Evolutionary conservation across 2,329 filamentous ascomycete genomes (phyloP).

Genomic region (Domatiomyces globalis): DNA sequence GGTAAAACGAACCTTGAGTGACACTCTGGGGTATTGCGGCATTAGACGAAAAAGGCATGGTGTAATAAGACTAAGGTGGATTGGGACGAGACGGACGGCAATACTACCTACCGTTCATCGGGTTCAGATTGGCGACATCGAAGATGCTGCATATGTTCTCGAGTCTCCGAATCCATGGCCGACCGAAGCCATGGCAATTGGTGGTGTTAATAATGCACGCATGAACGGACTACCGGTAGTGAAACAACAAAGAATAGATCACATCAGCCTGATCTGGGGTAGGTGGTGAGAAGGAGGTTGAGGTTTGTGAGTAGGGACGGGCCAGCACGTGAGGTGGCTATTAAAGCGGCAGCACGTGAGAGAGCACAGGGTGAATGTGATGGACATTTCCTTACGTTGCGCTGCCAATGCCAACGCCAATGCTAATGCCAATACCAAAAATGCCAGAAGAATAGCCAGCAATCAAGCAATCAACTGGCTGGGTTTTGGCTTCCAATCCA

Average conservation of each 20-base stretch:
- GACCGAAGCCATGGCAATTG: too few relatives aligned
- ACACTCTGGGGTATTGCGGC: slow-evolving; percentile 27
- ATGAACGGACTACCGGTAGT: too few relatives aligned
- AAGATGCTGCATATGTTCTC: slow-evolving; percentile 9
- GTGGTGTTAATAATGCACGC: too few relatives aligned
- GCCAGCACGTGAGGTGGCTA: too few relatives aligned
- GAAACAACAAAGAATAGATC: too few relatives aligned
- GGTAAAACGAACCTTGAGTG: slow-evolving; percentile 32
- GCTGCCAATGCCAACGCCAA: background rate
- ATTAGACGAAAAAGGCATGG: slow-evolving; percentile 23
- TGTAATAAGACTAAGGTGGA: slow-evolving; percentile 27
- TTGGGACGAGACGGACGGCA: slow-evolving; percentile 15
- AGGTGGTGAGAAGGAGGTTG: too few relatives aligned
- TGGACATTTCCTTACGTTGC: too few relatives aligned
- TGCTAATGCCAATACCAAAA: background rate
- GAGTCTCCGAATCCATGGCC: too few relatives aligned
- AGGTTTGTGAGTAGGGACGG: too few relatives aligned
- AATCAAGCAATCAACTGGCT: background rate
- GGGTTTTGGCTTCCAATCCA: background rate
- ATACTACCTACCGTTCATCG: slow-evolving; percentile 15
- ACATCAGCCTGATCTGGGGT: too few relatives aligned
- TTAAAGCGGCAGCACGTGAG: too few relatives aligned
- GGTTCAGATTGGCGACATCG: slow-evolving; percentile 23
- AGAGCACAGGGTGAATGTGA: too few relatives aligned
- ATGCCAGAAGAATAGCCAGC: background rate